Conservation (phyloP, 768 basidiomycete species). For the Lactarius hengduanensis region DNA sequence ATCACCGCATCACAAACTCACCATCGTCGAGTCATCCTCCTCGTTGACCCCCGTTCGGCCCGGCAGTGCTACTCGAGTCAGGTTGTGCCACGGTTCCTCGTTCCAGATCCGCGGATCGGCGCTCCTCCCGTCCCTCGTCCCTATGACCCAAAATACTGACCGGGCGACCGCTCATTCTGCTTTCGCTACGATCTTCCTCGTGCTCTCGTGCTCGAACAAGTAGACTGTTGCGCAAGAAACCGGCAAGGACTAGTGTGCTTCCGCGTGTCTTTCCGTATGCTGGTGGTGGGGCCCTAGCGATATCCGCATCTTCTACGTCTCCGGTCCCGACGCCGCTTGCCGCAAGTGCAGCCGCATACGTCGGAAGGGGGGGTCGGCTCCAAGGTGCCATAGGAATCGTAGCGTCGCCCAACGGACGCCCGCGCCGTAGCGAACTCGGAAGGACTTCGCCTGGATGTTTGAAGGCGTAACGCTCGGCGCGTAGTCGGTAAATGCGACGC, state of each 20-base stretch:
- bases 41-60: not conserved
- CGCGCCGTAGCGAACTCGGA: constrained; percentile 27
- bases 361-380: constrained; percentile 68
- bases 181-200: constrained; percentile 28
- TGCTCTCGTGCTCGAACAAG: constrained; percentile 25
- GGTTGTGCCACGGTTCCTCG: constrained; percentile 49
- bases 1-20: not conserved
- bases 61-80: not conserved
- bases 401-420: not conserved
- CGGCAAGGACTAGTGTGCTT: constrained; percentile 58
- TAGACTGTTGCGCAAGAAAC: constrained; percentile 40
- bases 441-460: constrained; percentile 56
- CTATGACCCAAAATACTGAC: constrained; percentile 49
- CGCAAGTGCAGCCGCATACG: constrained; percentile 67
- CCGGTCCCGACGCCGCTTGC: constrained; percentile 69
- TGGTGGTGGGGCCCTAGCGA: constrained; percentile 68
- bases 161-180: constrained; percentile 41
- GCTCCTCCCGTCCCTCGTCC: constrained; percentile 58
- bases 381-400: constrained; percentile 51
- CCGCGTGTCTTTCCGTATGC: constrained; percentile 76
- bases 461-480: constrained; percentile 60
- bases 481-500: constrained; percentile 60
- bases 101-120: constrained; percentile 53
- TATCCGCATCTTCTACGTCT: constrained; percentile 69
- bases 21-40: too few species aligned